phyloP scores from a whole-genome alignment of 108 stramenopile species.

The Aurantiochytrium sp. region DNA sequence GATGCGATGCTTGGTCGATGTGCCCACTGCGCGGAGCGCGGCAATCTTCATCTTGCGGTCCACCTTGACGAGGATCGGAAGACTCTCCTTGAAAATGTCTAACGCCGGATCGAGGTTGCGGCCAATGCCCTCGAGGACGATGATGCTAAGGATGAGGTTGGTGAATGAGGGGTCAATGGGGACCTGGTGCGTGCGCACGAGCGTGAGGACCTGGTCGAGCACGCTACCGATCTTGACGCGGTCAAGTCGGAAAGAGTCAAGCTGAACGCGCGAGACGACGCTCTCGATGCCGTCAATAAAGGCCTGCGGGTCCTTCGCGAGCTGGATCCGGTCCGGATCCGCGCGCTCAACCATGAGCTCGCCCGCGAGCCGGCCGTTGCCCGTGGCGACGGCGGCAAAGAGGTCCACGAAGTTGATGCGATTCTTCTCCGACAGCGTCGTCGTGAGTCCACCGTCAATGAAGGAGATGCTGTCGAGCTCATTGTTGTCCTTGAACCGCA shows the following conservation, averaged over 20 bases:
- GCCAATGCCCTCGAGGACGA: conserved; percentile 30
- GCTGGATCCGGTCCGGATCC: background rate
- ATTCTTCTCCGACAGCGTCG: background rate
- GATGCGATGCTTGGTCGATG: background rate
- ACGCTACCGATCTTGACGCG: background rate
- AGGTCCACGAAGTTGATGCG: conserved; percentile 21
- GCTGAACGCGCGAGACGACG: background rate
- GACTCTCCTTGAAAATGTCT: conserved; percentile 7
- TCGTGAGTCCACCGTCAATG: conserved; percentile 11
- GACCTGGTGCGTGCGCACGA: background rate
- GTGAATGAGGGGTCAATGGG: conserved; percentile 17
- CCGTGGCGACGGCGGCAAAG: conserved; percentile 3
- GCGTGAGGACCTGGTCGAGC: background rate
- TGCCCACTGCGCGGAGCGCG: background rate
- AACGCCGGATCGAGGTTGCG: background rate
- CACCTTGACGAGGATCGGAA: conserved; percentile 1
- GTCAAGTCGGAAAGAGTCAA: background rate
- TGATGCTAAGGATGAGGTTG: background rate
- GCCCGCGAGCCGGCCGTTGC: conserved; percentile 6
- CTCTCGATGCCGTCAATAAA: background rate
- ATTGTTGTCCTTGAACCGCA: background rate
- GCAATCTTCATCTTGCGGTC: background rate
- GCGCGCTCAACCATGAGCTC: background rate
- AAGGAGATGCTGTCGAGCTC: background rate
- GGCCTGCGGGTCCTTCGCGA: background rate